Conservation (phyloP, 1,284 basidiomycete genomes). For the Pseudozyma flocculosa region DNA sequence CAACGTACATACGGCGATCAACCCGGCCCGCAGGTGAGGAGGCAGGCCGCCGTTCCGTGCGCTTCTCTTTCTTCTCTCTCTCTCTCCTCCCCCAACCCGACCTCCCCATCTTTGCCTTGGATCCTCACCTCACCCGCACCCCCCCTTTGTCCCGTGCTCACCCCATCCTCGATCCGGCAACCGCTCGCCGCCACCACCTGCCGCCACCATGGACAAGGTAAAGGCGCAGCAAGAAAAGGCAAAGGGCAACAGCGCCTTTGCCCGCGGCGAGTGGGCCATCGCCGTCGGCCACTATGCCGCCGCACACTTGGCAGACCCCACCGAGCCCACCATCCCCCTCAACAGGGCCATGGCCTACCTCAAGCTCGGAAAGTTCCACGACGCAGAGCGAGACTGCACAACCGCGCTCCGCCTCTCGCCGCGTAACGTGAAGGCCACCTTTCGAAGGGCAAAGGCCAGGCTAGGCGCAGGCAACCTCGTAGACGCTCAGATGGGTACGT, state of each 20-base stretch:
- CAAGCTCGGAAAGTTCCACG: constrained; percentile 21
- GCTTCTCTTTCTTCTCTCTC: too few species aligned
- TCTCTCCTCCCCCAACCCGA: too few species aligned
- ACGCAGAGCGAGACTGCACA: constrained; percentile 26
- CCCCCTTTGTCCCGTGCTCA: too few species aligned
- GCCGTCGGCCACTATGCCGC: constrained; percentile 21
- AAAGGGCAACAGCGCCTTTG: constrained; percentile 22
- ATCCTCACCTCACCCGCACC: too few species aligned
- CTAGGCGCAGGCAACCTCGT: constrained; percentile 7
- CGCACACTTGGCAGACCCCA: constrained; percentile 14
- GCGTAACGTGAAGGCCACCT: constrained; percentile 23
- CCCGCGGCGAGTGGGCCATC: constrained; percentile 13
- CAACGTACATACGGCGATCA: too few species aligned
- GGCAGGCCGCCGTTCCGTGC: too few species aligned
- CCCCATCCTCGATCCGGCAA: too few species aligned
- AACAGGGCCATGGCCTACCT: constrained; percentile 33
- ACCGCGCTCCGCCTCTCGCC: constrained; percentile 10
- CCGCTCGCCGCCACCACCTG: too few species aligned
- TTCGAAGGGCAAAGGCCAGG: constrained; percentile 15
- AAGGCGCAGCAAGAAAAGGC: constrained; percentile 13
- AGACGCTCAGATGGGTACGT: constrained; percentile 1
- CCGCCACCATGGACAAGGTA: constrained; percentile 6
- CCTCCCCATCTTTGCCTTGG: too few species aligned
- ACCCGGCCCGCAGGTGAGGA: too few species aligned
- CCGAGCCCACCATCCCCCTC: constrained; percentile 23